Base-by-base conservation (phyloP, 2,329 filamentous ascomycete genomes). In the Claviceps sp. region DNA sequence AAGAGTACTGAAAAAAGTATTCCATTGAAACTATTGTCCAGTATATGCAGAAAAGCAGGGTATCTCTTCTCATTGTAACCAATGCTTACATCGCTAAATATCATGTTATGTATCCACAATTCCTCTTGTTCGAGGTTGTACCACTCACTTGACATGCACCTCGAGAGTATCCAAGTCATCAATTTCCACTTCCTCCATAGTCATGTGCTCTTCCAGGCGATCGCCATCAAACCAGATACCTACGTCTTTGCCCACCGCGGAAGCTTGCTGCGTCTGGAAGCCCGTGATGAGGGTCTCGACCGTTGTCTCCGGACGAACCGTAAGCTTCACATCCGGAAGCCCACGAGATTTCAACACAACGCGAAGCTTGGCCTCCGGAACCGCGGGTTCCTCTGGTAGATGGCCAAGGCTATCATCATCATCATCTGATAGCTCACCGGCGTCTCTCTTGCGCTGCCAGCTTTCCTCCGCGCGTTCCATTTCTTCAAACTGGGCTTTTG, bases 191-290 rank as follows among this genome's bases (percentile, higher is more conserved):
- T 86, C 81, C 45, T 73, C 72, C 46, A 93, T 73, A 2, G 74
- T 77, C 34, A 71, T 68, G 1, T 80, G 72, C 17, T 78, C 75
- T 14, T 83, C 77, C 30, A 94, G 69, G 47, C 71, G 70, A 49
- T 90, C 87, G 14, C 89, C 89, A 59, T 95, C 89, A 65, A 89
- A 90, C 58, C 76, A 72, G 11, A 95, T 69, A 40, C 75, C 73
- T 3, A 93, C 68, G 0, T 73, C 65, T 57, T 73, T 75, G 4
- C 76, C 73, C 1, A 68, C 62, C 0, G 69, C 65, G 17, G 90
- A 64, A 0, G 70, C 59, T 34, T 76, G 73, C 57, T 74, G 69
- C 40, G 70, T 70, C 49, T 80, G 76, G 63, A 85, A 91, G 3
- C 74, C 77, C 41, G 69, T 71, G 17, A 85, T 70, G 50, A 94